Evolutionary conservation across 345 rosid genomes (phyloP).

Genomic region (Bruguiera gymnorhiza): DNA sequence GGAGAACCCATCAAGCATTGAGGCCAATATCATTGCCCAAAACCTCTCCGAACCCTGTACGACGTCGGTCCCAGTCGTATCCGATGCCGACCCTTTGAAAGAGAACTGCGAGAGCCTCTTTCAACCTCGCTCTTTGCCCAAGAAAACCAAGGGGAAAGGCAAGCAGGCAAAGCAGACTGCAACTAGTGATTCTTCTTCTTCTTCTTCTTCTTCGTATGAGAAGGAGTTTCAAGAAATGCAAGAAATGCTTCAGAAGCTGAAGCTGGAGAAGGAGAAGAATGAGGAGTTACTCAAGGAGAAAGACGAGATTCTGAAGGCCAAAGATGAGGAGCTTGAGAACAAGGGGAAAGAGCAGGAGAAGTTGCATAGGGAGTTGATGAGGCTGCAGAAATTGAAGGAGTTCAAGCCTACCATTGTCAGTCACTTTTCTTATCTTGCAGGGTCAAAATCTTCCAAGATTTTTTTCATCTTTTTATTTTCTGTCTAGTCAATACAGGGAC

Average conservation of each 20-base stretch:
- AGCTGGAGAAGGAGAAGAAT: constrained; percentile 75
- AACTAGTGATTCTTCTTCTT: constrained; percentile 10
- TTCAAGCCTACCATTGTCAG: constrained; percentile 73
- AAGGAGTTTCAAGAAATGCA: constrained; percentile 69
- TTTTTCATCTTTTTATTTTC: too few species aligned
- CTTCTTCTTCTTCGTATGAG: constrained; percentile 40
- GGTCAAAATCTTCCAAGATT: too few species aligned
- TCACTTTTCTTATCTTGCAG: neutral
- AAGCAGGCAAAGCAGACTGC: constrained; percentile 27
- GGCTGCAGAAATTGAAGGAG: constrained; percentile 77
- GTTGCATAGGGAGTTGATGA: constrained; percentile 67
- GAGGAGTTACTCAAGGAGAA: constrained; percentile 71
- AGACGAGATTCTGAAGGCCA: constrained; percentile 68
- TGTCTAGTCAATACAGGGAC: too few species aligned
- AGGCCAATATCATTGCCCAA: constrained; percentile 49
- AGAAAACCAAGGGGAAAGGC: constrained; percentile 38
- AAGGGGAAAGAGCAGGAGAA: constrained; percentile 66
- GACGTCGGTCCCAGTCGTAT: too few species aligned
- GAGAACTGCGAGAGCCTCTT: constrained; percentile 49
- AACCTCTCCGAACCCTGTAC: constrained; percentile 8
- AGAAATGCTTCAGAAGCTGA: constrained; percentile 60
- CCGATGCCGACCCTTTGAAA: constrained; percentile 12
- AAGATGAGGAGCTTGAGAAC: constrained; percentile 70
- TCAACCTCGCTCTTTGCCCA: constrained; percentile 36
- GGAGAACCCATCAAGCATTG: constrained; percentile 45